Base-by-base conservation (phyloP, 441 rosid genomes). In the Croton setiger region DNA sequence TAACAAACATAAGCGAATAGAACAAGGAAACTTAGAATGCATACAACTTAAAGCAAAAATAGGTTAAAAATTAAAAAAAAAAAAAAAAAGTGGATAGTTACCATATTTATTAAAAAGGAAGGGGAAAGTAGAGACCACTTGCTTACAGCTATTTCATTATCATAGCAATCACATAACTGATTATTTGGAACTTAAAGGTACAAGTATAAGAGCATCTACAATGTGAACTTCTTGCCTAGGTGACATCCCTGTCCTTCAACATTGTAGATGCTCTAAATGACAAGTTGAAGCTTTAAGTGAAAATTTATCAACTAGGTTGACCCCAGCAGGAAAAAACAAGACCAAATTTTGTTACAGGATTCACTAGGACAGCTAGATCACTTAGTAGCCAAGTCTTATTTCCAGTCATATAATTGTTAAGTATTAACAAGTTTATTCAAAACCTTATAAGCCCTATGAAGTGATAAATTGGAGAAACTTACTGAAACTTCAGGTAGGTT, bases 381-480 rank as follows among this genome's bases (percentile, higher is more conserved):
- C 3, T 53, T 20, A 8, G 57, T 0, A 9, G 27, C 57, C 57
- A 48, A 48, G 27, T 63, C 37, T 3, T 18, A 36, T 35, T 14
- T 5, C 7, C 52, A 52, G 9, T 14, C n/a, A 36, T 49, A 37
- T 4, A n/a, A 18, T 65, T 33, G 18, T 45, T n/a, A n/a, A 39
- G 33, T 5, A 52, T 18, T 54, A 66, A 54, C 54, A 56, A 17
- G 23, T 67, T 36, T 53, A 52, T 18, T 52, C 20, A 23, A 52
- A 43, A 12, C 33, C n/a, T 48, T 44, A 60, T n/a, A 63, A 39
- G 13, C 52, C 66, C 11, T 23, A 41, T 63, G 51, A 54, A 68
- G 6, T 12, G 20, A 69, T 62, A 23, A 72, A 69, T 55, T 52
- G 69, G 7, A 48, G 48, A 73, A 27, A 80, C 80, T 82, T 70